Percentiles rank a stretch among this genome's conserved stretches.
These are phyloP conservation scores for Phlebiopsis gigantea DNA, from an alignment of 768 basidiomycete genomes.

Conservation along the genomic window DNA sequence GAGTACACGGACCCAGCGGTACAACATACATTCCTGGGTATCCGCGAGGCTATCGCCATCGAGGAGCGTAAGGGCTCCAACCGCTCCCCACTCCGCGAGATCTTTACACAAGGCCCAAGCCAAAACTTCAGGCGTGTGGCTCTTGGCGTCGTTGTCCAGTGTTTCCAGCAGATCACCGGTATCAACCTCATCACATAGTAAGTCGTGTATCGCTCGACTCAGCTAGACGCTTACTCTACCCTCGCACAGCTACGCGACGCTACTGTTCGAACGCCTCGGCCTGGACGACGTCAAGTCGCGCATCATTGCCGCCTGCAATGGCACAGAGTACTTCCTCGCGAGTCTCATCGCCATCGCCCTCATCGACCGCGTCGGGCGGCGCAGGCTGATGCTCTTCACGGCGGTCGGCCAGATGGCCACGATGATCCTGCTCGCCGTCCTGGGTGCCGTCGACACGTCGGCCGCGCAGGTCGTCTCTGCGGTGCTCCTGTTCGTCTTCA, in stretches of 20 bases:
- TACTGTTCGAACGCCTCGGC: slow-evolving; percentile 55
- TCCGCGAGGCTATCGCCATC: slow-evolving; percentile 45
- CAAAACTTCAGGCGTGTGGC: slow-evolving; percentile 59
- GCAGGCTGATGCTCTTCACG: slow-evolving; percentile 67
- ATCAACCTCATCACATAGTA: slow-evolving; percentile 64
- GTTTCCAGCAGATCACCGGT: slow-evolving; percentile 67
- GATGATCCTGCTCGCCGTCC: slow-evolving; percentile 55
- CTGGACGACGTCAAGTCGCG: slow-evolving; percentile 52
- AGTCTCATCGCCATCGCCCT: slow-evolving; percentile 67
- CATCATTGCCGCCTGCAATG: slow-evolving; percentile 61
- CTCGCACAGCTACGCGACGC: slow-evolving; percentile 35
- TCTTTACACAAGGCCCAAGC: slow-evolving; percentile 48
- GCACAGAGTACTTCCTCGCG: slow-evolving; percentile 68
- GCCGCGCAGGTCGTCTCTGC: slow-evolving; percentile 47
- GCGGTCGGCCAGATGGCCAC: slow-evolving; percentile 53
- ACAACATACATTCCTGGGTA: slow-evolving; percentile 47
- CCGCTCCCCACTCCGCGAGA: slow-evolving; percentile 41
- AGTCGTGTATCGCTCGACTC: slow-evolving; percentile 25
- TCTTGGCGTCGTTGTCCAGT: slow-evolving; percentile 53
- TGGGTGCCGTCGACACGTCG: slow-evolving; percentile 45
- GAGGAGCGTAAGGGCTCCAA: slow-evolving; percentile 25
- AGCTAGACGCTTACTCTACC: slow-evolving; percentile 2
- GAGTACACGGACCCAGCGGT: slow-evolving; percentile 41
- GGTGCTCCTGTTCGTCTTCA: slow-evolving; percentile 63
- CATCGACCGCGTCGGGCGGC: slow-evolving; percentile 69